Percentiles rank a stretch among this genome's conserved stretches.
These are phyloP conservation scores for Fusarium sterilihyphosum DNA, from an alignment of 2,329 filamentous ascomycete genomes.

Conservation along the genomic window DNA sequence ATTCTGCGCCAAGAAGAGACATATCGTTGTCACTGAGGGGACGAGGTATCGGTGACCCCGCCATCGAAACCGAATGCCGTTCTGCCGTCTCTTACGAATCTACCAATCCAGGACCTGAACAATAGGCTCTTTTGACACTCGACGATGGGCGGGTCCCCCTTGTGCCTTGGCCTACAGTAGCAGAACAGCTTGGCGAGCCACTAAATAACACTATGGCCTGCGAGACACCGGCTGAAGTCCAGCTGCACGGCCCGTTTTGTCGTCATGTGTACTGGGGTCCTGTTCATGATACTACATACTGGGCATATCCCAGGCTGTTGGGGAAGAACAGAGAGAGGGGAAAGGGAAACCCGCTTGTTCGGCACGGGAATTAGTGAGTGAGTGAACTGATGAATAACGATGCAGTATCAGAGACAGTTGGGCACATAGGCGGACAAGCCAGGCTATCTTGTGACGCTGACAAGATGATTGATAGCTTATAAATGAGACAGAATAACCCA, in stretches of 20 bases:
- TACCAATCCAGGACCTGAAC: slow-evolving; percentile 34
- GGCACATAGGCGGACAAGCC: not conserved
- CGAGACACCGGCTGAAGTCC: slow-evolving; percentile 32
- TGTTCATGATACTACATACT: not conserved
- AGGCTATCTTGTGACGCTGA: slow-evolving; percentile 30
- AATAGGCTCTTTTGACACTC: slow-evolving; percentile 17
- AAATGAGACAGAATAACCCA: slow-evolving; percentile 19
- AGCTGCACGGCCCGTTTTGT: slow-evolving; percentile 34
- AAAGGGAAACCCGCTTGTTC: slow-evolving; percentile 12
- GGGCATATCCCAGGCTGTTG: slow-evolving; percentile 1
- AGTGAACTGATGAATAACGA: slow-evolving; percentile 20
- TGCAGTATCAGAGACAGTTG: slow-evolving; percentile 26
- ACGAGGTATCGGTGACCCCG: not conserved
- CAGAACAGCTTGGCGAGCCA: slow-evolving; percentile 26
- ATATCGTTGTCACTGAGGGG: not conserved
- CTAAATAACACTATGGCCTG: slow-evolving; percentile 26
- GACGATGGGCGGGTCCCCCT: not conserved
- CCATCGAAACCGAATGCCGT: not conserved
- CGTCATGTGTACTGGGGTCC: slow-evolving; percentile 36
- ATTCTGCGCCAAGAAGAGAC: slow-evolving; percentile 4
- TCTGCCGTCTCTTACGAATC: slow-evolving; percentile 15
- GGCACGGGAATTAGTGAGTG: not conserved
- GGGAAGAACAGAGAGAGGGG: not conserved
- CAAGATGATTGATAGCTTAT: slow-evolving; percentile 12
- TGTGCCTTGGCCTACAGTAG: not conserved